Evolutionary conservation across 352 stramenopile species (phyloP).

Genomic region (Globisporangium nodosum): DNA sequence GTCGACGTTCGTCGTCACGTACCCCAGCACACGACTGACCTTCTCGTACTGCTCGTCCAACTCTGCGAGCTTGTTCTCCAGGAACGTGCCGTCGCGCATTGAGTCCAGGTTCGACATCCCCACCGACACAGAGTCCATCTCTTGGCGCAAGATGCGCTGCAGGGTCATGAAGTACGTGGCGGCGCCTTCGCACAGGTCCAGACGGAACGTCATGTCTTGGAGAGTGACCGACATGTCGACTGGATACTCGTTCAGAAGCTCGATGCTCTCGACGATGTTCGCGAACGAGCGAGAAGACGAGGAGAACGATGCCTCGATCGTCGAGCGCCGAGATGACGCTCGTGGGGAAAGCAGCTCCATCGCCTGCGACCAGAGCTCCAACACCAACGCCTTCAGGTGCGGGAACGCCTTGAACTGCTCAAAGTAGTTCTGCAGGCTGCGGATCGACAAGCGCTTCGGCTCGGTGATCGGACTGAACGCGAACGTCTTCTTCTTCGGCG

Average conservation of each 20-base stretch:
- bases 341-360: conserved; percentile 32
- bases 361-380: conserved; percentile 51
- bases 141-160: conserved; percentile 61
- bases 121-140: conserved; percentile 58
- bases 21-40: conserved; percentile 41
- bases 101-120: conserved; percentile 46
- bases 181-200: conserved; percentile 54
- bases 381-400: conserved; percentile 33
- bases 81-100: conserved; percentile 49
- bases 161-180: conserved; percentile 50
- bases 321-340: not conserved
- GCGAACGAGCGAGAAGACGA: conserved; percentile 15
- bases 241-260: conserved; percentile 59
- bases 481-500: conserved; percentile 46
- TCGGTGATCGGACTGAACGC: conserved; percentile 22
- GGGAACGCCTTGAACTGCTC: conserved; percentile 45
- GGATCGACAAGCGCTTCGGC: conserved; percentile 39
- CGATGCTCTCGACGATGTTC: conserved; percentile 36
- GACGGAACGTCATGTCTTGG: conserved; percentile 50
- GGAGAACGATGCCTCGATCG: not conserved
- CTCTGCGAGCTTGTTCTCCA: conserved; percentile 42
- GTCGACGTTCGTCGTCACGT: conserved; percentile 57
- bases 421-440: conserved; percentile 62
- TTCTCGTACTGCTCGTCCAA: conserved; percentile 58
- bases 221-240: conserved; percentile 69